Base-by-base conservation (phyloP, 768 basidiomycete species). In the Suillus luteus region DNA sequence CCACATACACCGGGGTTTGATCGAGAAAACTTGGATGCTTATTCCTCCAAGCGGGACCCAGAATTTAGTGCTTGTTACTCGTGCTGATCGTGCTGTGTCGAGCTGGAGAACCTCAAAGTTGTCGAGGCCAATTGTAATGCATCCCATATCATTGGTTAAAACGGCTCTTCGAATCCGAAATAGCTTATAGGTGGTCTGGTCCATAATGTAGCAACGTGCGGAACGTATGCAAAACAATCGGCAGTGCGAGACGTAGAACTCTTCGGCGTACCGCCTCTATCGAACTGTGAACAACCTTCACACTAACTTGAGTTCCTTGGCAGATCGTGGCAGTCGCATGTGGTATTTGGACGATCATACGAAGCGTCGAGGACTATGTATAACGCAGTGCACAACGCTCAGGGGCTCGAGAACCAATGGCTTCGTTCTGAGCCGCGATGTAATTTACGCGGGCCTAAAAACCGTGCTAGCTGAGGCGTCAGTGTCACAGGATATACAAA, bases 381-480 rank as follows among this genome's bases (percentile, higher is more conserved):
- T 54, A 54, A 54, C 11, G 31, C 52, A 54, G 49, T 51, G 27
- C 15, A 51, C 27, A 8, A 51, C 1, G 27, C 52, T 35, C 19
- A 54, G 52, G 52, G 52, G 52, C 52, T 54, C 31, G 33, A 7
- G 52, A 35, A 54, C 52, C 33, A 52, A 4, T 51, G 49, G 15
- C 49, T 31, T 9, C 27, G 27, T 27, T 51, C 49, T 51, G 49
- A 27, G 31, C 31, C 17, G 15, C 17, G 15, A 10, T 31, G 31
- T 33, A 24, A 51, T 51, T 51, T 27, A 9, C 15, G 7, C 2
- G 4, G 12, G 3, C 48, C 24, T 14, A 14, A 52, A 24, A 52
- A 51, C 49, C 10, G 52, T 54, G 52, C 31, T 27, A 27, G 48
- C 14, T 51, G 7, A 14, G 49, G 14, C 7, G 15, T 51, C 7